Evolutionary conservation across 2,329 filamentous ascomycete genomes (phyloP).

Genomic region (Chaetomium sp.): DNA sequence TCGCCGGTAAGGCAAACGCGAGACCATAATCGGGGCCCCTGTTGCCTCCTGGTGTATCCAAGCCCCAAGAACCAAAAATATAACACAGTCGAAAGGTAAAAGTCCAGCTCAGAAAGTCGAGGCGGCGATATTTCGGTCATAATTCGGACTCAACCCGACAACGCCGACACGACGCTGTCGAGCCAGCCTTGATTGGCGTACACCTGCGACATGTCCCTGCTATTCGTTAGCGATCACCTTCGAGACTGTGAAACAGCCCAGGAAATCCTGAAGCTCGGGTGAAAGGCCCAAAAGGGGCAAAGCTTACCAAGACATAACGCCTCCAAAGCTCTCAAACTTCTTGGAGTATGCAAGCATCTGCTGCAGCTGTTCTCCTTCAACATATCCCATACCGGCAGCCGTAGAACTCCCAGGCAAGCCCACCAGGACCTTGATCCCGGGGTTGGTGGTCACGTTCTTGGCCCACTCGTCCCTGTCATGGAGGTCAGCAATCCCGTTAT

Average conservation of each 20-base stretch:
- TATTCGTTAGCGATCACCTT: not conserved
- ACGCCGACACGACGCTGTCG: constrained; percentile 33
- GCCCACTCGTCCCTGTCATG: constrained; percentile 53
- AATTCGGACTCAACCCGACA: constrained; percentile 19
- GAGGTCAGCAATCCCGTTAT: too few species aligned
- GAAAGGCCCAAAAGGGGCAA: not conserved
- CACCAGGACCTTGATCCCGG: constrained; percentile 53
- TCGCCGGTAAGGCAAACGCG: too few species aligned
- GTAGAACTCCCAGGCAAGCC: constrained; percentile 52
- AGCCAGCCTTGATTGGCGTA: constrained; percentile 54
- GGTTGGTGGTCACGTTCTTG: constrained; percentile 48
- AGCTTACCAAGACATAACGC: constrained; percentile 53
- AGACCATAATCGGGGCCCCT: too few species aligned
- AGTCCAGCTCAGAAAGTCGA: too few species aligned
- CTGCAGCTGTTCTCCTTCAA: constrained; percentile 38
- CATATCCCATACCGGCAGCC: constrained; percentile 53
- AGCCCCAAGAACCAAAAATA: too few species aligned
- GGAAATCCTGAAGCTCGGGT: too few species aligned
- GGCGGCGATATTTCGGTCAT: constrained; percentile 1
- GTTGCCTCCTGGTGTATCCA: too few species aligned
- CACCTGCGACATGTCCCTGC: constrained; percentile 53
- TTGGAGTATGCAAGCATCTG: constrained; percentile 48
- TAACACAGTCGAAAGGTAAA: too few species aligned
- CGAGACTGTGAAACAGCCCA: too few species aligned
- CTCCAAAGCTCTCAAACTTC: constrained; percentile 55